Percentiles rank a stretch among this genome's conserved stretches.
Conservation (phyloP, 2,329 filamentous ascomycete genomes). For the Monosporascus sp. region DNA sequence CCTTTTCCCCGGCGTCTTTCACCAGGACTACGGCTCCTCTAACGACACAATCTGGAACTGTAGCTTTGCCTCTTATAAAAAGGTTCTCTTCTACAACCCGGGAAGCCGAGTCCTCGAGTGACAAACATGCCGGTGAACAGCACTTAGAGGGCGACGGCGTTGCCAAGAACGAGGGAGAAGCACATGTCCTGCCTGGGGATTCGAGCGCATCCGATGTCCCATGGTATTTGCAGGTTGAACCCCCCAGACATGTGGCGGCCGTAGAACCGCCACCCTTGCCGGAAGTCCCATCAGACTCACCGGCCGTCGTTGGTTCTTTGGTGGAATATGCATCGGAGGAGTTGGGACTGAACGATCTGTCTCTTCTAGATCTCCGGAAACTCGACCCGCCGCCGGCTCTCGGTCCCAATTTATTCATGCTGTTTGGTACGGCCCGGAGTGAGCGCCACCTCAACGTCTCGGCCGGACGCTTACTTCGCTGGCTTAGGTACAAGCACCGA, state of each 20-base stretch:
- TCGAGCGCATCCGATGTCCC: constrained; percentile 25
- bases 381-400: constrained; percentile 84
- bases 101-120: constrained; percentile 1
- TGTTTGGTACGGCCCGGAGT: constrained; percentile 84
- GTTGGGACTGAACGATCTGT: constrained; percentile 78
- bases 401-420: constrained; percentile 84
- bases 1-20: constrained; percentile 9
- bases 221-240: constrained; percentile 82
- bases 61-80: neutral
- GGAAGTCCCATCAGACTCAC: constrained; percentile 60
- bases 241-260: constrained; percentile 45
- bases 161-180: constrained; percentile 2
- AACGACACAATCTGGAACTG: neutral
- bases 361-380: constrained; percentile 73
- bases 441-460: constrained; percentile 91
- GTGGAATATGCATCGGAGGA: constrained; percentile 77
- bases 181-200: neutral
- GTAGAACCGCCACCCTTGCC: constrained; percentile 44
- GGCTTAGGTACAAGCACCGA: constrained; percentile 68
- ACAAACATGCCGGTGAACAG: constrained; percentile 1
- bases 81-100: neutral
- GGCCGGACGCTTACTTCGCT: constrained; percentile 82
- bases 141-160: constrained; percentile 2
- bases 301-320: constrained; percentile 65
- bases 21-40: constrained; percentile 7